Base-by-base conservation (phyloP, 768 basidiomycete genomes). In the Thelephora aurantiotincta region DNA sequence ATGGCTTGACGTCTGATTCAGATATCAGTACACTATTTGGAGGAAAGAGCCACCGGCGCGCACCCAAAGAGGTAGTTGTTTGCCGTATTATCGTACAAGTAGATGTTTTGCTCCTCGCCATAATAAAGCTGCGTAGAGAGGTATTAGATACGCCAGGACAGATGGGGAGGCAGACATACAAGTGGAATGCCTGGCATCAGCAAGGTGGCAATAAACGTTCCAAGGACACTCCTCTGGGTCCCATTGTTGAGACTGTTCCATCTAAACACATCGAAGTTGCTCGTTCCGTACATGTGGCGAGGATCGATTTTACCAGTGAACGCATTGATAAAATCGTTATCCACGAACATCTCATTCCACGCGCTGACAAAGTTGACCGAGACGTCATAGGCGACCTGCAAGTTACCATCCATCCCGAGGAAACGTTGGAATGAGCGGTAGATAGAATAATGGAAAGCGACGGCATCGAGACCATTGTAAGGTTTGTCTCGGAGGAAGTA, bases 391-490 rank as follows among this genome's bases (percentile, higher is more conserved):
- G 88, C 91, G 46, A 90, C 92, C 51, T 82, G 74, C 33, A 96
- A 70, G 60, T 96, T 94, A 56, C 92, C 92, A 58, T 96, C 92
- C 90, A 94, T 93, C 46, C 91, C 92, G 43, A 94, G 72, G 68
- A 92, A 89, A 44, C 92, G 85, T 26, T 80, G 68, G 46, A 94
- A 66, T 2, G 84, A 68, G 50, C 92, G 92, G 59, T 96, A 94
- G 47, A 82, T 82, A 42, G 92, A 94, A 62, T 94, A 96, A 62
- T 96, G 92, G 70, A 94, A 94, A 0, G 92, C 91, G 43, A 80
- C 78, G 33, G 70, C 69, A 55, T 96, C 92, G 44, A 96, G 68
- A 19, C 65, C 82, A 50, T 75, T 77, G 16, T 71, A 57, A 5
- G 68, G 67, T 13, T 71, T 68, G 7, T 79, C 70, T 19, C 92